A percentile compares a stretch with the other conserved stretches of the same genome.
Evolutionary conservation across 352 stramenopile genomes (phyloP).

Genomic region (Elongisporangium undulatum): DNA sequence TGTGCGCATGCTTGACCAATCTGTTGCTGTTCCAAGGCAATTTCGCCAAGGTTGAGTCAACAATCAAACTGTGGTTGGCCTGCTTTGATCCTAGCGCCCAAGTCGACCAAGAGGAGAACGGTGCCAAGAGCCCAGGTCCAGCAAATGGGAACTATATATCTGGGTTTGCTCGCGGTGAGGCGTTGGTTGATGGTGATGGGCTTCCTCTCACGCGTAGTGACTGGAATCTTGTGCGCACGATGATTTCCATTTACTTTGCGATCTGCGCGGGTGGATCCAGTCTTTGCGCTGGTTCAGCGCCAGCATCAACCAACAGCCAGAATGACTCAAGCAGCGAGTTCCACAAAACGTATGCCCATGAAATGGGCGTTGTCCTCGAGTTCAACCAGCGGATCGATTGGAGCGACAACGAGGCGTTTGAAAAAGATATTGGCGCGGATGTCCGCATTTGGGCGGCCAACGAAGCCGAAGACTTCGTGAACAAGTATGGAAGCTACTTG

Average conservation of each 20-base stretch:
- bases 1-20: slow-evolving; percentile 72
- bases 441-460: slow-evolving; percentile 20
- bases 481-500: slow-evolving; percentile 82
- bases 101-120: slow-evolving; percentile 29
- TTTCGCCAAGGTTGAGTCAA: slow-evolving; percentile 38
- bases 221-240: slow-evolving; percentile 75
- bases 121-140: slow-evolving; percentile 10
- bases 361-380: slow-evolving; percentile 58
- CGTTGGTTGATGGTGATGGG: slow-evolving; percentile 69
- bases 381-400: slow-evolving; percentile 34
- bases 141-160: not conserved
- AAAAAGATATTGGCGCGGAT: slow-evolving; percentile 1
- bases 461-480: slow-evolving; percentile 69
- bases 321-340: slow-evolving; percentile 2
- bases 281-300: not conserved
- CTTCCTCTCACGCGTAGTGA: slow-evolving; percentile 76
- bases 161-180: slow-evolving; percentile 65
- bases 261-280: slow-evolving; percentile 46
- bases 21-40: slow-evolving; percentile 74
- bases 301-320: not conserved
- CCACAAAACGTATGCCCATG: slow-evolving; percentile 46
- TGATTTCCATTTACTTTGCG: slow-evolving; percentile 79
- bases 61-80: slow-evolving; percentile 57
- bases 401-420: slow-evolving; percentile 9
- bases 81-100: slow-evolving; percentile 77